phyloP scores from a whole-genome alignment of 2,329 filamentous ascomycete genomes.

The Botrytis galanthina region DNA sequence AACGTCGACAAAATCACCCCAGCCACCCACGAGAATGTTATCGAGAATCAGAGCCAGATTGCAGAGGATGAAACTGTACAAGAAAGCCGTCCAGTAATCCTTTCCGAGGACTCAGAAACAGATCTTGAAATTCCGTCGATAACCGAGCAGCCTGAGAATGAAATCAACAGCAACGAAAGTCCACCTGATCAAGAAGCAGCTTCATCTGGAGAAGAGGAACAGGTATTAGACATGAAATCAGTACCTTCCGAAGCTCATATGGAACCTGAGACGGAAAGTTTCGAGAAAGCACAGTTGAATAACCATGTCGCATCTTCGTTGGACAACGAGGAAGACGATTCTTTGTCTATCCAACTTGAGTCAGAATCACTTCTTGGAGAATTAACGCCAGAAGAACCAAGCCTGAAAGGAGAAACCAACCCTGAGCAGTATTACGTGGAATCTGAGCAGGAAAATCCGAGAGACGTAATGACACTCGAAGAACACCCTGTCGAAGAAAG shows the following conservation, averaged over 20 bases:
- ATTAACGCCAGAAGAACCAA: fast-evolving
- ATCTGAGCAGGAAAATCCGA: too few species aligned
- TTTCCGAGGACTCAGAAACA: too few species aligned
- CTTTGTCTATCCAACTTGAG: background rate
- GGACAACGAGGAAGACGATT: background rate
- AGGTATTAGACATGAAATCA: too few species aligned
- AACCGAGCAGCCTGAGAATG: background rate
- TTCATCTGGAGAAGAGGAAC: background rate
- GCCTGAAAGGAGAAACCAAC: fast-evolving
- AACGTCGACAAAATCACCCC: fast-evolving
- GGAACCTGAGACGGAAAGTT: too few species aligned
- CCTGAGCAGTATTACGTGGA: background rate
- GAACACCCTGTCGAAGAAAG: too few species aligned
- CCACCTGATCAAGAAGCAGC: background rate
- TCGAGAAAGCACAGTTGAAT: background rate
- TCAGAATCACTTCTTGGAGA: fast-evolving
- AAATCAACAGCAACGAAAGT: background rate
- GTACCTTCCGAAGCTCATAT: fast-evolving
- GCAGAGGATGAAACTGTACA: background rate
- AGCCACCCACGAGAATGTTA: fast-evolving
- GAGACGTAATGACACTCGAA: background rate
- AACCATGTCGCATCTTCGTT: background rate
- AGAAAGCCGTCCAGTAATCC: background rate
- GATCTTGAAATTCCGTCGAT: fast-evolving
- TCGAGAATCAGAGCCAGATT: background rate